Percentiles rank a stretch among this genome's conserved stretches.
Conservation (phyloP, 2,329 filamentous ascomycete genomes). For the Trichoderma koningiopsis region DNA sequence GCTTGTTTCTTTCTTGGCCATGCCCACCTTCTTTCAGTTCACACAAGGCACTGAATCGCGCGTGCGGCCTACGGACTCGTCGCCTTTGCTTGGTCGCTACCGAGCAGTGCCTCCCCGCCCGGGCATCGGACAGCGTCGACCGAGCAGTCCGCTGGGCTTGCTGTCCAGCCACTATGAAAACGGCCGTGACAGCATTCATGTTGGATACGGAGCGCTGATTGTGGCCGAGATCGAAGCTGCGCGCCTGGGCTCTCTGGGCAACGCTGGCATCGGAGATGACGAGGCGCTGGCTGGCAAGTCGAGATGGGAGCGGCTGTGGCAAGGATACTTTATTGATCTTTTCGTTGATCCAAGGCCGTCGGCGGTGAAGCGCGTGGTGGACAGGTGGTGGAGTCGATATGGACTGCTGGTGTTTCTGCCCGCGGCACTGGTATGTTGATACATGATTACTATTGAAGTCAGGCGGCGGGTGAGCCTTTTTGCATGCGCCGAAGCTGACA, state of each 20-base stretch:
- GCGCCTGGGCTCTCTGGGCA: constrained; percentile 33
- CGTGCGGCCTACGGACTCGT: constrained; percentile 55
- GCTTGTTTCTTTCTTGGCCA: constrained; percentile 34
- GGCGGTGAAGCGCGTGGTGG: constrained; percentile 60
- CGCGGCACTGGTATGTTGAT: constrained; percentile 56
- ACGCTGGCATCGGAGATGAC: constrained; percentile 35
- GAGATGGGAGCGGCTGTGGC: constrained; percentile 40
- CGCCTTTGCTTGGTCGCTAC: constrained; percentile 65
- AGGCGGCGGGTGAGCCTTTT: not conserved
- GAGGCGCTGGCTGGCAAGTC: constrained; percentile 40
- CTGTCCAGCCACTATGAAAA: constrained; percentile 41
- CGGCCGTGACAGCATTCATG: constrained; percentile 56
- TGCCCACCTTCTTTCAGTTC: constrained; percentile 69
- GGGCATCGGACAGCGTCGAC: constrained; percentile 34
- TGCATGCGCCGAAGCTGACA: constrained; percentile 5
- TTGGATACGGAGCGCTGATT: constrained; percentile 58
- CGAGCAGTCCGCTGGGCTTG: constrained; percentile 44
- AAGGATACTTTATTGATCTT: constrained; percentile 50
- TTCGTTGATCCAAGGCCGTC: constrained; percentile 63
- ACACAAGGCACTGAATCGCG: constrained; percentile 65
- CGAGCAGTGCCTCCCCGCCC: constrained; percentile 59
- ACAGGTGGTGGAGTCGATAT: constrained; percentile 66
- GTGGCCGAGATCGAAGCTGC: constrained; percentile 46
- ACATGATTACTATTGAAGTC: not conserved
- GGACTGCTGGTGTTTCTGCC: constrained; percentile 62